phyloP scores from a whole-genome alignment of 192 early-diverging fungal species.

The Podila clonocystis region DNA sequence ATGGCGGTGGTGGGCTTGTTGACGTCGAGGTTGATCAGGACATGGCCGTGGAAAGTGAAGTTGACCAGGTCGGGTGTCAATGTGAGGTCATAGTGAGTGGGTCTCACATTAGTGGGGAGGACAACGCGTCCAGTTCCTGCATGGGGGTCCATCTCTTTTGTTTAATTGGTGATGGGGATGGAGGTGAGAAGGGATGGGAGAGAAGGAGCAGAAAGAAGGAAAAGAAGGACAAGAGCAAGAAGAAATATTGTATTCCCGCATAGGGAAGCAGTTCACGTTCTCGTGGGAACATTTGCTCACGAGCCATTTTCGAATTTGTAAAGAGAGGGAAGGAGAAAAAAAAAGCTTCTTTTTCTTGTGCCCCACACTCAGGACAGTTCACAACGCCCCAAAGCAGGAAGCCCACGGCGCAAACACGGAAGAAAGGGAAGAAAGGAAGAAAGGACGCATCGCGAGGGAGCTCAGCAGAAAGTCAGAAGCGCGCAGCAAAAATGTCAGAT shows the following conservation, averaged over 20 bases:
- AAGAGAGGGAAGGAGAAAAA: too few species aligned
- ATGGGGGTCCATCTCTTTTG: constrained; percentile 36
- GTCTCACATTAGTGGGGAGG: constrained; percentile 87
- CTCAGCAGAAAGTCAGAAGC: too few species aligned
- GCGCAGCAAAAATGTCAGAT: too few species aligned
- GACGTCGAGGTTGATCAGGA: constrained; percentile 62
- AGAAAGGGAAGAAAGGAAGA: too few species aligned
- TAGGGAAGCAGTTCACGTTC: not conserved
- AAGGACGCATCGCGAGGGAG: too few species aligned
- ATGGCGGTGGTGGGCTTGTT: constrained; percentile 71
- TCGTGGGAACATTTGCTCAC: too few species aligned
- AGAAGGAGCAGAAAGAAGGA: not conserved
- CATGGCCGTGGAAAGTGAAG: constrained; percentile 79
- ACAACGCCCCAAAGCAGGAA: too few species aligned
- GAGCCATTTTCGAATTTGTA: too few species aligned
- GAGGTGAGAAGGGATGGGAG: not conserved
- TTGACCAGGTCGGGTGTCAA: constrained; percentile 84
- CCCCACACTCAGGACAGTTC: too few species aligned
- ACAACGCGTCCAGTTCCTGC: constrained; percentile 68
- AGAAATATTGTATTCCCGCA: not conserved
- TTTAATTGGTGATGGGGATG: not conserved
- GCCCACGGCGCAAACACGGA: too few species aligned
- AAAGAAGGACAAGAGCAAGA: too few species aligned
- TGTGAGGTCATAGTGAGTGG: constrained; percentile 83
- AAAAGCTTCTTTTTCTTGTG: too few species aligned